These are phyloP conservation scores for Pisolithus microcarpus DNA, from an alignment of 768 basidiomycete species.

Conservation along the genomic window DNA sequence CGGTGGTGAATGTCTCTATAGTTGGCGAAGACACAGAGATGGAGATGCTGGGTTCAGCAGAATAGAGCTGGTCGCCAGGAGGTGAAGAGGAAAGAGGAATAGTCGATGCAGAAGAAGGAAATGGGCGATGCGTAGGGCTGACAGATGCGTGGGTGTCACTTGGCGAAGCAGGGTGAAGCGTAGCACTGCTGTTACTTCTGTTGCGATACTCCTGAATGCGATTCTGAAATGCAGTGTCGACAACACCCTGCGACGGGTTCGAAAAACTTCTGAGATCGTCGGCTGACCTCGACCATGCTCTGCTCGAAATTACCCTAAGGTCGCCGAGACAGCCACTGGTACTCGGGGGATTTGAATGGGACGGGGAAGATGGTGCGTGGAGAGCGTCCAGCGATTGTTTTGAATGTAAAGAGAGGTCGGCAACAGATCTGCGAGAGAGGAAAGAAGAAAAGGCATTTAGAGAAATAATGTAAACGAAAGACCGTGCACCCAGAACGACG, in stretches of 20 bases:
- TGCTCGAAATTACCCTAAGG: slow-evolving; percentile 60
- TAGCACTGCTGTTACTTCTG: slow-evolving; percentile 50
- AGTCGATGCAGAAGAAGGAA: slow-evolving; percentile 29
- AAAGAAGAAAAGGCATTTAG: slow-evolving; percentile 12
- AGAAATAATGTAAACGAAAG: too few relatives aligned
- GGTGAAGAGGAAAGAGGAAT: slow-evolving; percentile 22
- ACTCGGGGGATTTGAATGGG: slow-evolving; percentile 17
- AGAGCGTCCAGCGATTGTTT: slow-evolving; percentile 40
- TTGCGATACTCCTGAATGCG: slow-evolving; percentile 60
- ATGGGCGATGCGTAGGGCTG: slow-evolving; percentile 35
- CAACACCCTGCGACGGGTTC: slow-evolving; percentile 25
- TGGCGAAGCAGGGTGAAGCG: slow-evolving; percentile 34
- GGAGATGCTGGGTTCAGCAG: slow-evolving; percentile 33
- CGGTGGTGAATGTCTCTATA: slow-evolving; percentile 29
- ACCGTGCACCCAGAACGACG: not conserved
- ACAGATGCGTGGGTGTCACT: slow-evolving; percentile 18
- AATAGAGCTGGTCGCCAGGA: slow-evolving; percentile 9
- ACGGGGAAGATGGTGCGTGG: slow-evolving; percentile 26
- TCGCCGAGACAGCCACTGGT: slow-evolving; percentile 47
- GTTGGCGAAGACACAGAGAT: slow-evolving; percentile 43
- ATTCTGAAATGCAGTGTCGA: slow-evolving; percentile 49
- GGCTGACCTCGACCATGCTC: slow-evolving; percentile 72
- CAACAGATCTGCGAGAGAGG: slow-evolving; percentile 45
- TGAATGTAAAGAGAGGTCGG: slow-evolving; percentile 49
- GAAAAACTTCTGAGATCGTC: slow-evolving; percentile 66